These are phyloP conservation scores for Pseudohalonectria lignicola DNA, from an alignment of 2,329 filamentous ascomycete genomes.

Conservation along the genomic window DNA sequence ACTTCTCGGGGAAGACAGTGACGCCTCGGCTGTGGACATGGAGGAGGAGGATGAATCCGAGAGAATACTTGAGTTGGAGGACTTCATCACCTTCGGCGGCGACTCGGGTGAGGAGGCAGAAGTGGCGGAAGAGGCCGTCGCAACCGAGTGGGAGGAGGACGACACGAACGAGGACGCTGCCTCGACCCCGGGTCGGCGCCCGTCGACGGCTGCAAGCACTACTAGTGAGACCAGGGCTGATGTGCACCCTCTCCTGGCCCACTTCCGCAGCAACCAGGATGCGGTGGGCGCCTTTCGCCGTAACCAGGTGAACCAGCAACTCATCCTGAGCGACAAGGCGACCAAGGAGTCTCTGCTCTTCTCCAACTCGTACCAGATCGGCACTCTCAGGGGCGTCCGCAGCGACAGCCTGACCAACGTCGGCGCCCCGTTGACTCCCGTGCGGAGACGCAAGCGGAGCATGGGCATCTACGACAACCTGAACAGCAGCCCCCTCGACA, in stretches of 20 bases:
- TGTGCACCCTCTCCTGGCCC: slow-evolving; percentile 45
- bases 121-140: slow-evolving; percentile 37
- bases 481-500: slow-evolving; percentile 37
- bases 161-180: slow-evolving; percentile 35
- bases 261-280: slow-evolving; percentile 54
- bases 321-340: slow-evolving; percentile 48
- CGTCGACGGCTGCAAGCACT: slow-evolving; percentile 27
- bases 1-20: slow-evolving; percentile 39
- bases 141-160: slow-evolving; percentile 35
- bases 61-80: slow-evolving; percentile 52
- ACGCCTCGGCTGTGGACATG: slow-evolving; percentile 27
- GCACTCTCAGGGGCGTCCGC: slow-evolving; percentile 52
- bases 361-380: slow-evolving; percentile 47
- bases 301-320: slow-evolving; percentile 51
- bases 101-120: slow-evolving; percentile 32
- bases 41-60: slow-evolving; percentile 57
- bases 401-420: slow-evolving; percentile 55
- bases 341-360: slow-evolving; percentile 53
- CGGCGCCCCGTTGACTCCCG: slow-evolving; percentile 56
- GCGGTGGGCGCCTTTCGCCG: slow-evolving; percentile 71
- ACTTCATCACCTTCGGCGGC: slow-evolving; percentile 62
- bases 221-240: slow-evolving; percentile 31
- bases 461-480: slow-evolving; percentile 20
- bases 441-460: slow-evolving; percentile 42
- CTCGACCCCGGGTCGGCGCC: slow-evolving; percentile 37